These are phyloP conservation scores for Bryoglossum gracile DNA, from an alignment of 495 filamentous ascomycete genomes.

Conservation along the genomic window DNA sequence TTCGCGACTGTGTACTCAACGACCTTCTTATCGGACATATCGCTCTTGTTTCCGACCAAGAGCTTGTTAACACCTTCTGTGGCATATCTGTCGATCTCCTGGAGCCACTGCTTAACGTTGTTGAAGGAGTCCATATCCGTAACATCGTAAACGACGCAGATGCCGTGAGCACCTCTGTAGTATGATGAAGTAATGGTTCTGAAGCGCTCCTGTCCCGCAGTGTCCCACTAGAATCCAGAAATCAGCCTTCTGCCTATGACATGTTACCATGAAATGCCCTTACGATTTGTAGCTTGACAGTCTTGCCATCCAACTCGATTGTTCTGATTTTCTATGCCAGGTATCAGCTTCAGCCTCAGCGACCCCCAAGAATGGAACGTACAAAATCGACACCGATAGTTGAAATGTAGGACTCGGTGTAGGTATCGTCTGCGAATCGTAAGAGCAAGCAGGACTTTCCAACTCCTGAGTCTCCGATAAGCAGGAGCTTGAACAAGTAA, in stretches of 20 bases:
- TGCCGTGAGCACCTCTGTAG: slow-evolving; percentile 96
- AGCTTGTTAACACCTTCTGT: slow-evolving; percentile 99
- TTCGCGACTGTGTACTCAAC: slow-evolving; percentile 99
- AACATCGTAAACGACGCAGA: slow-evolving; percentile 99
- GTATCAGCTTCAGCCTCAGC: slow-evolving; percentile 23
- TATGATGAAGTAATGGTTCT: slow-evolving; percentile 99
- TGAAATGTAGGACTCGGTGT: slow-evolving; percentile 99
- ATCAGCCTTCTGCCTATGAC: not conserved
- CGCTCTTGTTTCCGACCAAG: slow-evolving; percentile 98
- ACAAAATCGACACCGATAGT: slow-evolving; percentile 99
- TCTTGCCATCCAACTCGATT: slow-evolving; percentile 98
- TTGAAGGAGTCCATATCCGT: slow-evolving; percentile 99
- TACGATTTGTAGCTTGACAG: slow-evolving; percentile 99
- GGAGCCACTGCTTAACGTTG: slow-evolving; percentile 99
- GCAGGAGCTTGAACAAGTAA: slow-evolving; percentile 99
- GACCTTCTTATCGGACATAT: slow-evolving; percentile 99
- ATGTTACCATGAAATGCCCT: slow-evolving; percentile 26
- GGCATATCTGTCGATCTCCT: slow-evolving; percentile 98
- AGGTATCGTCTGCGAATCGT: slow-evolving; percentile 98
- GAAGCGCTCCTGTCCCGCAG: slow-evolving; percentile 98
- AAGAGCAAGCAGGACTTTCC: slow-evolving; percentile 98
- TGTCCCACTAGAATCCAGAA: slow-evolving; percentile 72
- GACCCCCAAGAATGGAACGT: slow-evolving; percentile 33
- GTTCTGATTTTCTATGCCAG: slow-evolving; percentile 93
- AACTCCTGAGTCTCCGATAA: slow-evolving; percentile 99